Base-by-base conservation (phyloP, 345 rosid species). In the Draba incana region DNA sequence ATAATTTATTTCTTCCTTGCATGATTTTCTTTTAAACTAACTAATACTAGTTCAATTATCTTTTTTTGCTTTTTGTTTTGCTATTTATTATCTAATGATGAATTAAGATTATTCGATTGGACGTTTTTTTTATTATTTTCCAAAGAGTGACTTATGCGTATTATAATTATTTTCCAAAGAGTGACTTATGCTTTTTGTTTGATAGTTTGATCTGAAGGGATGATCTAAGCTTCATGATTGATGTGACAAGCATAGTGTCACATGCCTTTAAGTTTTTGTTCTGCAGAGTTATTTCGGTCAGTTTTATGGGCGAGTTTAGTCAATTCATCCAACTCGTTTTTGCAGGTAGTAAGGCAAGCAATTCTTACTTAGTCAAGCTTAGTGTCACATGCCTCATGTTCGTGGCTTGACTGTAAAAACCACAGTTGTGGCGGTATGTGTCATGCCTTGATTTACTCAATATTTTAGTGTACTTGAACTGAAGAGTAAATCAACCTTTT, bases 321-420 rank as follows among this genome's bases (percentile, higher is more conserved):
- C n/a, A 43, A 13, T 47, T 63, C 13, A 8, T 42, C n/a, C n/a
- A n/a, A n/a, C n/a, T n/a, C n/a, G n/a, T n/a, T 72, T 64, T 66
- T 80, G 70, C 92, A 94, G 99, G 89, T 90, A 30, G 95, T 93
- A 78, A 87, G 90, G 81, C 88, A 88, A 78, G 83, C 86, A 80
- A 84, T 93, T n/a, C n/a, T 81, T 82, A n/a, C n/a, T n/a, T n/a
- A n/a, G n/a, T n/a, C n/a, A n/a, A n/a, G n/a, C n/a, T n/a, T n/a
- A n/a, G n/a, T n/a, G n/a, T n/a, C n/a, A n/a, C n/a, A n/a, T 93
- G 83, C 98, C 95, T 55, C 95, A 94, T 51, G 90, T 90, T 75
- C 98, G 90, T 80, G 89, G 94, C 52, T 71, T 93, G 76, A 97
- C 98, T 62, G 96, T 93, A 37, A 90, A 86, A 81, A 93, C 98